Evolutionary conservation across 2,329 filamentous ascomycete genomes (phyloP), one percentile per base, ranked within the genome.

Genomic region (Paraconiothyrium brasiliense): DNA sequence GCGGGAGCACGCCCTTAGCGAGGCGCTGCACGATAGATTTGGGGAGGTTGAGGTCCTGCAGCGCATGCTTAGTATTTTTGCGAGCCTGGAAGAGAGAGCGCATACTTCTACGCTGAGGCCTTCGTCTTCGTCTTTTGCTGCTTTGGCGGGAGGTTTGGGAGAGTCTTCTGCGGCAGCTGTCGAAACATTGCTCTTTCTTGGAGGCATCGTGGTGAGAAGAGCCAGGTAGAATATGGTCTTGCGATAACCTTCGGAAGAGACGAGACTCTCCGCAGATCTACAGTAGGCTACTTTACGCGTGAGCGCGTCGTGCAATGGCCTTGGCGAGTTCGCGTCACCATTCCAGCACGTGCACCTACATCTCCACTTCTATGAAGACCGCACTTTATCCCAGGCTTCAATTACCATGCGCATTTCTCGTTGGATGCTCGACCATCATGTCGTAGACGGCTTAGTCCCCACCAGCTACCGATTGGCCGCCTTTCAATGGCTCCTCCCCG

Each of bases 1-100:
- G 85, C 0, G 92, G 92, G 5, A 95, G 82, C 6, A 92, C 91
- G 44, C 91, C 90, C 80, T 94, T 94, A 44, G 91, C 90, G 37
- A 95, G 84, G 57, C 92, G 85, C 57, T 90, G 91, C 67, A 94
- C 89, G 79, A 94, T 93, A 7, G 91, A 93, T 74, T 92, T 93
- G 35, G 92, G 92, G 14, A 95, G 84, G 63, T 85, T 89, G 59
- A 94, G 86, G 74, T 94, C 92, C 70, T 76, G 57, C 13, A 35
- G 32, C 50, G 57, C 67, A 30, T 61, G 63, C 39, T 54, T 37
- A 44, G 57, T 14, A 30, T 30, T 24, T 39, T 50, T 50, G 49
- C 30, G 41, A 11, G n/a, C 32, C n/a, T 16, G 24, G 16, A 20
- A 57, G 27, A 48, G 39, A 46, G 41, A 32, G 62, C 57, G 61